phyloP scores from a whole-genome alignment of 495 filamentous ascomycete species.

The Halenospora varia region DNA sequence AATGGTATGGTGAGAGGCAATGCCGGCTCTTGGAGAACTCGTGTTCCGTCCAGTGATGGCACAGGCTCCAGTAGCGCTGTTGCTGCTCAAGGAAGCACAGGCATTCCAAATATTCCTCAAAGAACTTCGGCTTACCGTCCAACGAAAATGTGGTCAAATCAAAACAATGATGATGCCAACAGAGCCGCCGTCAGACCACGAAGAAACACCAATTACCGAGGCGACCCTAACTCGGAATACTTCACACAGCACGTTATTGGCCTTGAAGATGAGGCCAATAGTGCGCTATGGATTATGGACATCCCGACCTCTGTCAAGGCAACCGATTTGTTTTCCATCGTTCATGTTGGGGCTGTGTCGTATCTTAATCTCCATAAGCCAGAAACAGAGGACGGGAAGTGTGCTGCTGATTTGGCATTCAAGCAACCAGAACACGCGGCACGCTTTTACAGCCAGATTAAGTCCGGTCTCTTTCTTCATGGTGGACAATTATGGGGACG shows the following conservation, averaged over 20 bases:
- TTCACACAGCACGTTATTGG: background rate
- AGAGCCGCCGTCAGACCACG: background rate
- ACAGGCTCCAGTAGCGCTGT: too few relatives aligned
- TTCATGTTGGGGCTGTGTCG: slow-evolving; percentile 5
- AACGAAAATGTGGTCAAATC: background rate
- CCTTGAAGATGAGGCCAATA: background rate
- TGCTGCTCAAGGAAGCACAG: too few relatives aligned
- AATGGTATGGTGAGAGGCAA: too few relatives aligned
- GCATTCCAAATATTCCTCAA: too few relatives aligned
- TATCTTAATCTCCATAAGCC: slow-evolving; percentile 3
- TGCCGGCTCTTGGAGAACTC: too few relatives aligned
- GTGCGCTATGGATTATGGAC: background rate
- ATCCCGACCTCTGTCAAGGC: background rate
- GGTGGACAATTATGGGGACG: background rate
- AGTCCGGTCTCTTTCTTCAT: background rate
- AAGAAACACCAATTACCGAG: background rate
- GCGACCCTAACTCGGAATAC: background rate
- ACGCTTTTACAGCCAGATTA: background rate
- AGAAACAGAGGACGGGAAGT: background rate
- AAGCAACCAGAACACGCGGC: slow-evolving; percentile 6
- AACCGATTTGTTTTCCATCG: background rate
- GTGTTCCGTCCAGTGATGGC: too few relatives aligned
- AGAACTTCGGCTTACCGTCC: too few relatives aligned
- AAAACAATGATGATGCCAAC: background rate
- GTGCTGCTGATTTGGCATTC: slow-evolving; percentile 12